phyloP scores from a whole-genome alignment of 2,329 filamentous ascomycete genomes.

The Tympanopsis confertula region DNA sequence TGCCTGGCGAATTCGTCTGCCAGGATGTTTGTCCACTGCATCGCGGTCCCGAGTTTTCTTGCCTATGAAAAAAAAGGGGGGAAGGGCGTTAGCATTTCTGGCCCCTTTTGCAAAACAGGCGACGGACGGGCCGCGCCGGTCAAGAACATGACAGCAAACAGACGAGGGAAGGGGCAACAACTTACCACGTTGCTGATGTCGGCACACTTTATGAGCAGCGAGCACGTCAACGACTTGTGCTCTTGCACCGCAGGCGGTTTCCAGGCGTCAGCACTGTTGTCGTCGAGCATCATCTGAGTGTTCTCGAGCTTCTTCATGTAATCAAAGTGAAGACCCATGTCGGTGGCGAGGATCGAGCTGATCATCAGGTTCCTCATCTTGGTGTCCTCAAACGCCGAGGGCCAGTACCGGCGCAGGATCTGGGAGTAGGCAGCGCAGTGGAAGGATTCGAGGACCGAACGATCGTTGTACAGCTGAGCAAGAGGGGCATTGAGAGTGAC shows the following conservation, averaged over 20 bases:
- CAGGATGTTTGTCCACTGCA: slow-evolving; percentile 82
- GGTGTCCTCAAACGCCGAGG: slow-evolving; percentile 63
- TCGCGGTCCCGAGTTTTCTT: no score
- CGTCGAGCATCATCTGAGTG: slow-evolving; percentile 65
- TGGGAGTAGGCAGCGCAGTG: slow-evolving; percentile 96
- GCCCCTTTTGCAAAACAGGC: no score
- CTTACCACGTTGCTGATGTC: slow-evolving; percentile 97
- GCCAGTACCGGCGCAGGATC: slow-evolving; percentile 87
- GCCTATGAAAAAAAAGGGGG: no score
- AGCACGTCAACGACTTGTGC: slow-evolving; percentile 71
- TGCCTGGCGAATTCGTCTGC: slow-evolving; percentile 92
- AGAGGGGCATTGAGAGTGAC: slow-evolving; percentile 84
- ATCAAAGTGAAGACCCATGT: slow-evolving; percentile 94
- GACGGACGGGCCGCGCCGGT: no score
- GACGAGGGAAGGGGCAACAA: slow-evolving; percentile 65
- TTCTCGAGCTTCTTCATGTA: slow-evolving; percentile 86
- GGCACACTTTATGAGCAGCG: slow-evolving; percentile 89
- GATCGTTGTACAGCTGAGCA: slow-evolving; percentile 92
- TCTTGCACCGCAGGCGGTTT: slow-evolving; percentile 65
- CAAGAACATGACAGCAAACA: no score
- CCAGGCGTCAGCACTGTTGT: slow-evolving; percentile 59
- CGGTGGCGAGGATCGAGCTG: slow-evolving; percentile 90
- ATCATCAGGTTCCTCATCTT: slow-evolving; percentile 86
- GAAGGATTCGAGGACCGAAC: slow-evolving; percentile 91
- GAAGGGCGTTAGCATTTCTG: no score